Percentiles rank a stretch among this genome's conserved stretches.
These are phyloP conservation scores for Papiliotrema flavescens DNA, from an alignment of 1,284 basidiomycete species.

Conservation along the genomic window DNA sequence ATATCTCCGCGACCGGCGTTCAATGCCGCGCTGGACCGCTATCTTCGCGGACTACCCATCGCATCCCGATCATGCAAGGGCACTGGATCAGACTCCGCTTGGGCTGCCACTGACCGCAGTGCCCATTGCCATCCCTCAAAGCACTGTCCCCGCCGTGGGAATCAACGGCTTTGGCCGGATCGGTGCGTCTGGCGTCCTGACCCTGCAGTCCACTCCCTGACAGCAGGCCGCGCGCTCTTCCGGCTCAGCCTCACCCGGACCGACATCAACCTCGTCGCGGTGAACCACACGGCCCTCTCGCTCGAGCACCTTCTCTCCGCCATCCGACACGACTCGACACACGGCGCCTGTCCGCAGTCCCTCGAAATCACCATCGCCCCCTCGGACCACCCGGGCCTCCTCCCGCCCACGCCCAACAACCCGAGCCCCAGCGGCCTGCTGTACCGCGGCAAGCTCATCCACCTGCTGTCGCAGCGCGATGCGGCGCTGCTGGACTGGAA, in stretches of 20 bases:
- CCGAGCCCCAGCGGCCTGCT: constrained; percentile 34
- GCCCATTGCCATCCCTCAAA: constrained; percentile 13
- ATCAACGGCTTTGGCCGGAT: constrained; percentile 52
- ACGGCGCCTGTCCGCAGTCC: constrained; percentile 35
- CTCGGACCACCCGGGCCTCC: constrained; percentile 32
- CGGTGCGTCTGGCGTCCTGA: constrained; percentile 20
- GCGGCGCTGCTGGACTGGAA: constrained; percentile 45
- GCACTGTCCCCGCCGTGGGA: constrained; percentile 30
- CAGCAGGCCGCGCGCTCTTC: constrained; percentile 33
- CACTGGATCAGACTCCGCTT: too few relatives aligned
- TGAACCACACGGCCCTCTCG: constrained; percentile 50
- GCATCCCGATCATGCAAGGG: background rate
- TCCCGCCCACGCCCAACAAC: constrained; percentile 30
- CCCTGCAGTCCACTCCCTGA: background rate
- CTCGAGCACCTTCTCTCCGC: constrained; percentile 44
- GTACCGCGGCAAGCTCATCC: constrained; percentile 43
- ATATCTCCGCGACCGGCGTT: too few relatives aligned
- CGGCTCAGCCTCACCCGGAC: constrained; percentile 27
- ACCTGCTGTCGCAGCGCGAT: constrained; percentile 46
- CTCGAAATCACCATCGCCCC: constrained; percentile 35
- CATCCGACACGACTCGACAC: constrained; percentile 49
- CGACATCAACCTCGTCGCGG: constrained; percentile 42
- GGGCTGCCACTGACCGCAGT: constrained; percentile 10
- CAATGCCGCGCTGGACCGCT: too few relatives aligned
- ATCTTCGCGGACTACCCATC: too few relatives aligned